A percentile compares a stretch with the other conserved stretches of the same genome.
Evolutionary conservation across 148 eudicot species (phyloP).

Genomic region (Silene uniflora): DNA sequence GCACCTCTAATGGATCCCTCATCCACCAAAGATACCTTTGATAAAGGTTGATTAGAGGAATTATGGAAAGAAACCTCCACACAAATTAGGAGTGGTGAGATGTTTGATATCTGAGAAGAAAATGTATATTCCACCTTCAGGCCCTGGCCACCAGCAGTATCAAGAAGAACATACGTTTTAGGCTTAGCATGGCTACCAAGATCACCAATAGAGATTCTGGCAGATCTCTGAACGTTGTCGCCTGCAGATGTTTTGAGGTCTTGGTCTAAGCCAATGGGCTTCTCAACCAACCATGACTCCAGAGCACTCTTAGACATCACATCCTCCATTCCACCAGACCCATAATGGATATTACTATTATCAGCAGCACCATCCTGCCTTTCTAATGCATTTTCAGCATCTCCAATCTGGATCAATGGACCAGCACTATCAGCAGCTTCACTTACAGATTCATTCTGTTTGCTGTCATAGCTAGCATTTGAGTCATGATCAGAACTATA

Average conservation of each 20-base stretch:
- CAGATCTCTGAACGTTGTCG: slow-evolving; percentile 44
- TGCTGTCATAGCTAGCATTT: slow-evolving; percentile 30
- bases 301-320: slow-evolving; percentile 64
- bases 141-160: slow-evolving; percentile 74
- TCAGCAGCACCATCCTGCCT: slow-evolving; percentile 29
- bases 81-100: slow-evolving; percentile 65
- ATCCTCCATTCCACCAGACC: slow-evolving; percentile 50
- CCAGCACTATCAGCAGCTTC: slow-evolving; percentile 36
- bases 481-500: slow-evolving; percentile 58
- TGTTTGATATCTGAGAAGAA: slow-evolving; percentile 60
- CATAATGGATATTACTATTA: slow-evolving; percentile 27
- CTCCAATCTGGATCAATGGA: slow-evolving; percentile 72
- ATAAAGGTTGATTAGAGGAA: slow-evolving; percentile 55
- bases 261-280: slow-evolving; percentile 35
- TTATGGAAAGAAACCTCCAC: slow-evolving; percentile 67
- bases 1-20: slow-evolving; percentile 47
- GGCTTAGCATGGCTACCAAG: slow-evolving; percentile 63
- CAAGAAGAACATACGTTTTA: slow-evolving; percentile 61
- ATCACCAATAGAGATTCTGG: slow-evolving; percentile 69
- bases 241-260: slow-evolving; percentile 37
- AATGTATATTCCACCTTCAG: slow-evolving; percentile 72
- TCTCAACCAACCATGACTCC: slow-evolving; percentile 89
- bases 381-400: slow-evolving; percentile 34
- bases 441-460: slow-evolving; percentile 39
- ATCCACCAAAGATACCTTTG: slow-evolving; percentile 50